Conservation (phyloP, 2,329 filamentous ascomycete genomes). For the Diatrype stigma region DNA sequence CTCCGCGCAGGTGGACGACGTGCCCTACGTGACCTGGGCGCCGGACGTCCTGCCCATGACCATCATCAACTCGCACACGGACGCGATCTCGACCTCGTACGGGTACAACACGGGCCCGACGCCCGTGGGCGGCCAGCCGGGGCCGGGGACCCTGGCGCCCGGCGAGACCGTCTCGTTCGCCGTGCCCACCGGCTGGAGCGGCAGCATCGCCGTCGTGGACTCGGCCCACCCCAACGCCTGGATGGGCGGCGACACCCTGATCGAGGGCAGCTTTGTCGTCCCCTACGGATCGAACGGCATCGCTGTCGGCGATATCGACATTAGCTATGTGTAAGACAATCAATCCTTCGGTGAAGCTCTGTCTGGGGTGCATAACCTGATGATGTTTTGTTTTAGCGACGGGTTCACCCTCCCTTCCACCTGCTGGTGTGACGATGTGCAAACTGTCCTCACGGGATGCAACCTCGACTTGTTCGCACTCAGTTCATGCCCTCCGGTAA, state of each 20-base stretch:
- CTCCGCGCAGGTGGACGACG: not conserved
- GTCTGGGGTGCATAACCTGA: not conserved
- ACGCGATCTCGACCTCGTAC: constrained; percentile 11
- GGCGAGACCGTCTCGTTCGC: constrained; percentile 7
- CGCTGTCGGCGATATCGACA: constrained; percentile 12
- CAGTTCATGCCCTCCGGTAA: constrained; percentile 9
- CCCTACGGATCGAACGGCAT: not conserved
- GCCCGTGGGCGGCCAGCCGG: constrained; percentile 4
- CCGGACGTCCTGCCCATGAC: constrained; percentile 9
- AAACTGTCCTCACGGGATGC: constrained; percentile 13
- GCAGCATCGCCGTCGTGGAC: not conserved
- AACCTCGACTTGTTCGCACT: constrained; percentile 12
- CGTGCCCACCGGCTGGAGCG: constrained; percentile 8
- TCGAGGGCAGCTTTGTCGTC: constrained; percentile 8
- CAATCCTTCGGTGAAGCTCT: not conserved
- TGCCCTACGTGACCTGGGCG: not conserved
- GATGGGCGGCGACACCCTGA: not conserved
- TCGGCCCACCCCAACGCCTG: not conserved
- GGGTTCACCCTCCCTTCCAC: constrained; percentile 15
- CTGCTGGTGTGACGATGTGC: constrained; percentile 9
- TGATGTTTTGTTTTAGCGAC: constrained; percentile 3
- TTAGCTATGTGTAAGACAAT: constrained; percentile 16
- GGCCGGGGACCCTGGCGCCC: constrained; percentile 8
- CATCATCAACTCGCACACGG: constrained; percentile 8
- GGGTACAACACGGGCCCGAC: constrained; percentile 3